Evolutionary conservation across 805 yeast genomes (phyloP), one percentile per base, ranked within the genome.

Genomic region (Ogataea nitratoaversa): DNA sequence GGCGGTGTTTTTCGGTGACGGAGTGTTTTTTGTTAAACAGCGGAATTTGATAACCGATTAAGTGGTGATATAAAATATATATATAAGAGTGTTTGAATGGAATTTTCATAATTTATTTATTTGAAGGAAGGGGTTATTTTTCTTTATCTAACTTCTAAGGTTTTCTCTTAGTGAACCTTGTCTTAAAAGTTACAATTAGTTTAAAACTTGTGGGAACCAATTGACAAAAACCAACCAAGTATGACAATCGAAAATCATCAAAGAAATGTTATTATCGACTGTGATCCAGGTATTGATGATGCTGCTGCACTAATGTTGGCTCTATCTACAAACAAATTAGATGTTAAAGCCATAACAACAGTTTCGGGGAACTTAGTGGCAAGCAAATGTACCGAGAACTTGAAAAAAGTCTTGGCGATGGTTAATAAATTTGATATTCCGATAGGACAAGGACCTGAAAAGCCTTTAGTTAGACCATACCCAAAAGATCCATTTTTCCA

Each of bases 201-300:
- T n/a, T n/a, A n/a, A n/a, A n/a, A n/a, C n/a, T n/a, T n/a, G n/a
- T n/a, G n/a, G n/a, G n/a, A n/a, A n/a, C n/a, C n/a, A n/a, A n/a
- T n/a, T n/a, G n/a, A n/a, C n/a, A n/a, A n/a, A n/a, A n/a, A n/a
- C n/a, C n/a, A n/a, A n/a, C n/a, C n/a, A n/a, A n/a, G n/a, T n/a
- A 23, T 23, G 25, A 23, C 25, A 23, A 11, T 23, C 11, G 7
- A 7, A 23, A 28, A 28, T 28, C 31, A 28, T 7, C 31, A 16
- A 17, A 40, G 40, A 22, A 52, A 52, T 25, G 54, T 48, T 8
- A 43, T 53, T 22, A 53, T 54, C n/a, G 59, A 54, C 32, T 50
- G 56, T 39, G 59, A 54, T 34, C 59, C 58, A 13, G 59, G 59
- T 14, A 54, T 53, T 37, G 58, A 54, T 38, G 59, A 54, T 37